Evolutionary conservation across 2,329 filamentous ascomycete genomes (phyloP), one percentile per base, ranked within the genome.

Genomic region (Bisporella sp.): DNA sequence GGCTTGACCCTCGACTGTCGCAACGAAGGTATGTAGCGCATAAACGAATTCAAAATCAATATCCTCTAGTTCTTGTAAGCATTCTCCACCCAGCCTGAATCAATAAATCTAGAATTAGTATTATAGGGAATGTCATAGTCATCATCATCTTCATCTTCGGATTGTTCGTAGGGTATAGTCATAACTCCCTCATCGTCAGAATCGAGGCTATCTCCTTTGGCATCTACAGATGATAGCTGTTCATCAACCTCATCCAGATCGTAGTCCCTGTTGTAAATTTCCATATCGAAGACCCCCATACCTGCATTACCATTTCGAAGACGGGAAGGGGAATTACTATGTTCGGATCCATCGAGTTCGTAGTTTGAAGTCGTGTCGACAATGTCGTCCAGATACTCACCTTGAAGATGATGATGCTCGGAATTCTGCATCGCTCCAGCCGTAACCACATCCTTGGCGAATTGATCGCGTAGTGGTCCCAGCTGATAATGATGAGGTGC

Each of bases 31-130:
- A 68, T 97, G 93, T 52, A 99, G 76, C 31, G 93, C 93, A 72
- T 99, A 99, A 54, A 99, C 93, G 71, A 97, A 97, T 68, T 97
- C 92, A 74, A 99, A 97, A 77, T 99, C 93, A 71, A 99, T 99
- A 65, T 99, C 93, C 80, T 99, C 93, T 97, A 76, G 69, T 70
- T 85, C 78, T 78, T 81, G 87, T 96, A 90, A 96, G 89, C 84
- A 85, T 74, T 87, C 80, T 72, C 78, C 78, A 68, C 77, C n/a
- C 84, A 91, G 53, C 82, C 84, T 60, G 79, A 82, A 67, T 87
- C 82, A 75, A 86, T 69, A 69, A 81, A 86, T 70, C 76, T 75
- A 53, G 76, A 66, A 64, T 87, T 75, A 67, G 75, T 67, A 69
- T 64, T 62, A 55, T 58, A 64, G 57, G 60, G 71, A 70, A 68